Base-by-base conservation (phyloP, 2,329 filamentous ascomycete species). In the Pleomassaria siparia region DNA sequence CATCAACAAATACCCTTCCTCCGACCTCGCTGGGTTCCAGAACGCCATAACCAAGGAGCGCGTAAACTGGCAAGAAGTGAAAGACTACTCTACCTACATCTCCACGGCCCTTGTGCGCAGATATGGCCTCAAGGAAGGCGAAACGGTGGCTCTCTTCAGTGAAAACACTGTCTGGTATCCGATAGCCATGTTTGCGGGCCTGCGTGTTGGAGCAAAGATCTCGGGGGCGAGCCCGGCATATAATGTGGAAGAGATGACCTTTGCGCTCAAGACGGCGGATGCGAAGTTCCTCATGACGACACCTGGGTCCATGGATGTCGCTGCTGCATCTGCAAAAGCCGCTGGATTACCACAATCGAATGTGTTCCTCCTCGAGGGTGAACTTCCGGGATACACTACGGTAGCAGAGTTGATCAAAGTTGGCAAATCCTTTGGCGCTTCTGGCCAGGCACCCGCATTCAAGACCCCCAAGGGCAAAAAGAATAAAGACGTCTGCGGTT, bases 101-200 rank as follows among this genome's bases (percentile, higher is more conserved):
- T 85, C 82, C 0, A 86, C 83, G 0, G 80, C 81, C 0, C 71
- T 87, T 11, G 75, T 78, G 7, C 78, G 74, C 49, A 75, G 77
- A 12, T 80, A 82, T 68, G 78, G 76, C 2, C 71, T 87, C 24
- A 57, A 75, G 33, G 59, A 74, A 13, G 79, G 79, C 1, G 74
- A 87, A 4, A 82, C 80, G 0, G 77, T 86, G 1, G 75, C 81
- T 0, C 69, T 87, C 2, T 87, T 86, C 68, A 79, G 77, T 43
- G 79, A 79, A 18, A 87, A 87, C 58, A 83, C 80, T 9, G 80
- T 87, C 44, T 86, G 82, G 82, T 86, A 86, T 57, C 83, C 84
- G 0, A 78, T 86, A 5, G 82, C 80, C 12, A 81, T 86, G 74
- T 76, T 82, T 47, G 78, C 79, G 0, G 76, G 78, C 2, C 70